Evolutionary conservation across 2,329 filamentous ascomycete species (phyloP).

Genomic region (Endocalyx cinctus): DNA sequence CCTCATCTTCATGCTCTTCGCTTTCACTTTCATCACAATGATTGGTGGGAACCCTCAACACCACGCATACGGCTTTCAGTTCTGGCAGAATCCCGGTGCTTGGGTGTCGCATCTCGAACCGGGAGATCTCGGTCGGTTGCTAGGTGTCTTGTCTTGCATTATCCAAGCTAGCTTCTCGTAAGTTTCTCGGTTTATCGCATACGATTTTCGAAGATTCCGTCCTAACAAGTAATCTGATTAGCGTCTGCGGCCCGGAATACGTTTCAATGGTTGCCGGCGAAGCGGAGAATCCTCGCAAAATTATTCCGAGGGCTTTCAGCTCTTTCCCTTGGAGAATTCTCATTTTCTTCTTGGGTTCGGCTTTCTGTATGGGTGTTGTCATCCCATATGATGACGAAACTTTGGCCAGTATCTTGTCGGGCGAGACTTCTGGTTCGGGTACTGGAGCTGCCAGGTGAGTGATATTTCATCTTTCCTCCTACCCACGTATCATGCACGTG

Average conservation of each 20-base stretch:
- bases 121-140: slow-evolving; percentile 57
- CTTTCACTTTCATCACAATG: slow-evolving; percentile 40
- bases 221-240: background rate
- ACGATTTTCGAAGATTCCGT: no score
- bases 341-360: slow-evolving; percentile 59
- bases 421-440: slow-evolving; percentile 43
- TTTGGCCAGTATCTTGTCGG: slow-evolving; percentile 46
- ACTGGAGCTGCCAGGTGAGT: slow-evolving; percentile 37
- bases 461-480: background rate
- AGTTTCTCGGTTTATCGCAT: background rate
- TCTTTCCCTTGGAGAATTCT: slow-evolving; percentile 59
- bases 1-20: slow-evolving; percentile 26
- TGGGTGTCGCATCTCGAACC: background rate
- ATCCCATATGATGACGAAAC: slow-evolving; percentile 54
- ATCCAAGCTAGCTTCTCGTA: slow-evolving; percentile 36
- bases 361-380: slow-evolving; percentile 55
- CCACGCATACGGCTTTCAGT: slow-evolving; percentile 29
- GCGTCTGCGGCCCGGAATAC: slow-evolving; percentile 50
- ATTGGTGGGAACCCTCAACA: slow-evolving; percentile 38
- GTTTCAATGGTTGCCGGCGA: slow-evolving; percentile 42
- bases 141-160: slow-evolving; percentile 44
- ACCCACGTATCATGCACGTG: no score
- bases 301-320: slow-evolving; percentile 56
- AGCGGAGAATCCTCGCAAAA: slow-evolving; percentile 47
- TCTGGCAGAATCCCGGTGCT: slow-evolving; percentile 31